These are phyloP conservation scores for Solanum corneliomulleri DNA, from an alignment of 257 asterid species.

Conservation along the genomic window DNA sequence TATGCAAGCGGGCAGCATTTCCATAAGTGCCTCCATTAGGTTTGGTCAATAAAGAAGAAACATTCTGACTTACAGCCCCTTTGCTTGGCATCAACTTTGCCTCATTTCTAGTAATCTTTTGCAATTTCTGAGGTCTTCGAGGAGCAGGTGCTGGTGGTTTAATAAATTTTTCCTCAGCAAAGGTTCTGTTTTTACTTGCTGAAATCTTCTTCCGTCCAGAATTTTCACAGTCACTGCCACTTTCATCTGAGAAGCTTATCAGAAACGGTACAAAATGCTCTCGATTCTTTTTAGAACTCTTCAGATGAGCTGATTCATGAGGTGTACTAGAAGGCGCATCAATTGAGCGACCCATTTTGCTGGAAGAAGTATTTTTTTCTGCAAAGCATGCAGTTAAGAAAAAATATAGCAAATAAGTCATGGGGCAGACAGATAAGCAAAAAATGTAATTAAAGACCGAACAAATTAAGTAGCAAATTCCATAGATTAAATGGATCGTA, in stretches of 20 bases:
- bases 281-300: constrained; percentile 22
- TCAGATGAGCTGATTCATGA: constrained; percentile 11
- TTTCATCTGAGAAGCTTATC: constrained; percentile 43
- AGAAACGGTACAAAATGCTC: constrained; percentile 38
- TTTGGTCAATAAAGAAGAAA: constrained; percentile 11
- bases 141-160: constrained; percentile 17
- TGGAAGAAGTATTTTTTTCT: constrained; percentile 6
- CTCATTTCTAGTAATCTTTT: constrained; percentile 2
- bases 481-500: background rate
- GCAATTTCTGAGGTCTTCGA: constrained; percentile 9
- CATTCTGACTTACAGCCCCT: constrained; percentile 4
- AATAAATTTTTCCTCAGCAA: constrained; percentile 3
- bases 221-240: constrained; percentile 31
- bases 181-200: constrained; percentile 2
- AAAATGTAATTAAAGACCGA: background rate
- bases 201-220: constrained; percentile 4
- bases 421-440: background rate
- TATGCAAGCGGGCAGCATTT: constrained; percentile 7
- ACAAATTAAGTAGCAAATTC: background rate
- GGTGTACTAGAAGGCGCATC: constrained; percentile 13
- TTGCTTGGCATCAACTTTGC: background rate
- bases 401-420: background rate
- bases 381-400: background rate
- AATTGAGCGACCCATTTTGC: background rate
- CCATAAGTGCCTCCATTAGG: constrained; percentile 10